A percentile compares a stretch with the other conserved stretches of the same genome.
Evolutionary conservation across 129 eudicot species (phyloP).

Genomic region (Helichrysum umbraculigerum): DNA sequence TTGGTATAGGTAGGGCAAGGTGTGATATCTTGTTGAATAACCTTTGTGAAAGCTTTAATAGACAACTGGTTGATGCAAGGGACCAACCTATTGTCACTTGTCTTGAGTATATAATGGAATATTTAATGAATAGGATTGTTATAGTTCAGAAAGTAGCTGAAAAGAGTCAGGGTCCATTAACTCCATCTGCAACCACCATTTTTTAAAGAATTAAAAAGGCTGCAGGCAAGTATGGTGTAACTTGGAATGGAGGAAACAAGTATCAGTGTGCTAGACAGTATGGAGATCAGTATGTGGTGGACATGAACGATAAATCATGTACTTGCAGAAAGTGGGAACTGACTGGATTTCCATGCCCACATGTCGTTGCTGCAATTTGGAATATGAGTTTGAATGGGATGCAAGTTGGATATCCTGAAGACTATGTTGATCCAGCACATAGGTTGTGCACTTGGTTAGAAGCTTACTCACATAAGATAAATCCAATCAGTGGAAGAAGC

Average conservation of each 20-base stretch:
- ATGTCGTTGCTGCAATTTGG: background rate
- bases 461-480: too few species aligned
- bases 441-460: too few species aligned
- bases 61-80: background rate
- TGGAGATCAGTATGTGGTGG: background rate
- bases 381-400: background rate
- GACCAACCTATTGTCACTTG: background rate
- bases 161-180: background rate
- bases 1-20: background rate
- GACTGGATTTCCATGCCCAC: background rate
- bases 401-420: too few species aligned
- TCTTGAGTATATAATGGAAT: background rate
- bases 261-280: background rate
- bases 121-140: background rate
- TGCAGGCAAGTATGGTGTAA: background rate
- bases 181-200: background rate
- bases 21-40: background rate
- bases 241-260: background rate
- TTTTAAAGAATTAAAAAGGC: background rate
- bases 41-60: background rate
- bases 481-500: too few species aligned
- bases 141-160: background rate
- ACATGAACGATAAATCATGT: background rate
- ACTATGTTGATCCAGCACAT: too few species aligned
- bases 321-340: background rate